Base-by-base conservation (phyloP, 371 early-diverging fungal genomes). In the Mucor irregularis region DNA sequence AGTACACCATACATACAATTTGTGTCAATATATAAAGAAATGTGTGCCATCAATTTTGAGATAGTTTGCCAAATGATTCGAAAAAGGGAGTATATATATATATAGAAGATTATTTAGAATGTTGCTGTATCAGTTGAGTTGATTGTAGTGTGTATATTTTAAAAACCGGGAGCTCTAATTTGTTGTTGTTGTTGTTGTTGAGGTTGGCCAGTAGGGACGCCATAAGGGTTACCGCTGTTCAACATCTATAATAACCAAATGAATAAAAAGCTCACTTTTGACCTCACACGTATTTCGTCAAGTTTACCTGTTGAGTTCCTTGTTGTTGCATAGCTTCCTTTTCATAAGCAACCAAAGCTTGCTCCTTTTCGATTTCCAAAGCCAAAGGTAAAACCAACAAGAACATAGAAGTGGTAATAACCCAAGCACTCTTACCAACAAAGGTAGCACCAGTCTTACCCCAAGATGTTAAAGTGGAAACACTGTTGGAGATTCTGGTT, bases 371-470 rank as follows among this genome's bases (percentile, higher is more conserved):
- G 28, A 87, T 73, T 69, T 88, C 90, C 46, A 88, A 69, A 33
- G 85, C 86, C 48, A 89, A 74, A 24, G 90, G 90, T 46, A 93
- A 71, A 29, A 93, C 84, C 42, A 89, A 73, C 24, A 89, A 76
- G 28, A 94, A 65, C 65, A 89, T 90, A 47, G 84, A 85, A 8
- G 90, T 91, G 19, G 90, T 86, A 11, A 90, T 68, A n/a, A 91
- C 85, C 92, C 92, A 91, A 21, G 87, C 87, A 34, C 86, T 73
- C 73, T 88, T 87, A 37, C 90, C 90, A 19, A 84, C 73, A 68
- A 89, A 78, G 9, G 78, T 71, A 40, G 78, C 69, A 22, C 84
- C 80, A 14, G 80, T 69, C 59, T 75, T 76, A 38, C 85, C 81
- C 76, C 82, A 81, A 42, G 73, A 76, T 21, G 69, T 78, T 42